These are phyloP conservation scores for Viola odorata DNA, from an alignment of 345 rosid species.

Conservation along the genomic window DNA sequence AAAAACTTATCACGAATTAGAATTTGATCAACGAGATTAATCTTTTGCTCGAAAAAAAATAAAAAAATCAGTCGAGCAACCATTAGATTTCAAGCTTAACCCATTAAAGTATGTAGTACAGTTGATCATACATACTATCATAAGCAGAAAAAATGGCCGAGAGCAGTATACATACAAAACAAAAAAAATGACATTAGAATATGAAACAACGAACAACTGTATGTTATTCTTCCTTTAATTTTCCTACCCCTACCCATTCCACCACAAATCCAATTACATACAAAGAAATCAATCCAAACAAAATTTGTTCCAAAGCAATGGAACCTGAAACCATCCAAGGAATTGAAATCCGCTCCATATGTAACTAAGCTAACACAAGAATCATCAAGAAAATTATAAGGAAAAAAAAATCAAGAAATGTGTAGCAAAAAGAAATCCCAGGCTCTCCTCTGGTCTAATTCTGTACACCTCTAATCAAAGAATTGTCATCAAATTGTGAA, in stretches of 20 bases:
- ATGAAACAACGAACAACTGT: constrained; percentile 11
- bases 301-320: constrained; percentile 35
- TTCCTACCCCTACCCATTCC: too few species aligned
- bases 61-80: too few species aligned
- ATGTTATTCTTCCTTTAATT: constrained; percentile 13
- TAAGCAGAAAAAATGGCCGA: neutral
- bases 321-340: constrained; percentile 8
- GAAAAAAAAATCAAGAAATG: too few species aligned
- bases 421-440: too few species aligned
- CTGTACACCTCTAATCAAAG: constrained; percentile 36
- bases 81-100: too few species aligned
- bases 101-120: too few species aligned
- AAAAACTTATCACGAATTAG: too few species aligned
- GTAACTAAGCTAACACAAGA: neutral
- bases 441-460: neutral
- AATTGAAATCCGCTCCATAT: constrained; percentile 5
- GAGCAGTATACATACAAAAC: neutral
- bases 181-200: neutral
- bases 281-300: constrained; percentile 24
- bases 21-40: too few species aligned
- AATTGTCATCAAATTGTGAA: constrained; percentile 18
- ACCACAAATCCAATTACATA: constrained; percentile 15
- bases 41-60: too few species aligned
- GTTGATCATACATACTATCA: neutral
- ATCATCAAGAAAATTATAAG: neutral